Conservation (phyloP, 1,139 yeast genomes). For the Taphrina pruni region DNA sequence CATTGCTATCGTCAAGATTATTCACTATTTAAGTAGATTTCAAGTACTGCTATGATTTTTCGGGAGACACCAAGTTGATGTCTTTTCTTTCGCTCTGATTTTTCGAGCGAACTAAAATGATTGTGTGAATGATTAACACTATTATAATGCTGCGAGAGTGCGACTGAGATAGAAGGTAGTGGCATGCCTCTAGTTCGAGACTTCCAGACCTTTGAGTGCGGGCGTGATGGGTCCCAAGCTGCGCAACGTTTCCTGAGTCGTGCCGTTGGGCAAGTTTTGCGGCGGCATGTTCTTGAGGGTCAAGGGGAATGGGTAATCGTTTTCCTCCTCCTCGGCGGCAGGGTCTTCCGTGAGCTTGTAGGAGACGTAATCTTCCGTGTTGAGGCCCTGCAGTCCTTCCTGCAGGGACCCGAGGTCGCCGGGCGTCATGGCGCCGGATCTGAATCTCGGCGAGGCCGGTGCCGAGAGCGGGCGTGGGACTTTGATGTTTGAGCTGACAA, state of each 20-base stretch:
- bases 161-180: not conserved
- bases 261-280: conserved; percentile 19
- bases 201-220: conserved; percentile 33
- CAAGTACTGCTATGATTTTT: conserved; percentile 5
- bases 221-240: conserved; percentile 37
- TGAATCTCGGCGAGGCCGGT: conserved; percentile 89
- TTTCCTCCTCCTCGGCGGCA: conserved; percentile 36
- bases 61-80: not conserved
- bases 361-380: conserved; percentile 79
- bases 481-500: conserved; percentile 66
- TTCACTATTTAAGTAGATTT: not conserved
- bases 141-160: not conserved
- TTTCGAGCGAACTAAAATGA: not conserved
- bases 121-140: not conserved
- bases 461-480: conserved; percentile 90
- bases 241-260: conserved; percentile 20
- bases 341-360: conserved; percentile 72
- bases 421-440: conserved; percentile 84
- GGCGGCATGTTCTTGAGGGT: conserved; percentile 34
- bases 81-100: not conserved
- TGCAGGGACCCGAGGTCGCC: conserved; percentile 97
- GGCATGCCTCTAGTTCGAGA: not conserved
- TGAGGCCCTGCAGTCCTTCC: conserved; percentile 75
- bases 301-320: conserved; percentile 38
- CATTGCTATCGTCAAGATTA: not conserved